Percentiles rank a stretch among this genome's conserved stretches.
Evolutionary conservation across 176 grass and related monocot genomes (phyloP).

Genomic region (Eleusine indica): DNA sequence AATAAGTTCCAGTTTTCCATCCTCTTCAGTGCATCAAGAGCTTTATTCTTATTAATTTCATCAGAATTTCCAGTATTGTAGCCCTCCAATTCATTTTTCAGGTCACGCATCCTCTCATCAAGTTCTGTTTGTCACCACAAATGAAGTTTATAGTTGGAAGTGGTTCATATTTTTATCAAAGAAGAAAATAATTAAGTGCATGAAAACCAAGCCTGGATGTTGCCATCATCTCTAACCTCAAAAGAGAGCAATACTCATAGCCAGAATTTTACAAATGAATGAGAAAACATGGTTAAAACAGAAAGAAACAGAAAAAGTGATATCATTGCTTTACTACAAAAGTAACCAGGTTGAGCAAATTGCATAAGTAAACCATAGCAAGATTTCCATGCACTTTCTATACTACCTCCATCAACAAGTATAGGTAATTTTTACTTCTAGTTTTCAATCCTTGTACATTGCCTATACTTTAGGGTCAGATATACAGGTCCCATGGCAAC

Average conservation of each 20-base stretch:
- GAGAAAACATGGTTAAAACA: not conserved
- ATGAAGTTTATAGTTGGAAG: not conserved
- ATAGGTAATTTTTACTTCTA: not conserved
- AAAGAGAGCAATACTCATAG: not conserved
- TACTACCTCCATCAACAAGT: not conserved
- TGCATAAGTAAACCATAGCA: not conserved
- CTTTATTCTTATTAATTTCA: constrained; percentile 89
- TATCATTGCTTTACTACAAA: not conserved
- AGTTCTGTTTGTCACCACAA: constrained; percentile 59
- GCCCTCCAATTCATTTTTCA: constrained; percentile 85
- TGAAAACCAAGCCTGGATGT: not conserved
- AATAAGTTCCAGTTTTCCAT: constrained; percentile 98
- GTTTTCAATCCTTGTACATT: not conserved
- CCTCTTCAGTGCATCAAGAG: constrained; percentile 83
- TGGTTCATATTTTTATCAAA: not conserved
- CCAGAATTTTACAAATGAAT: not conserved
- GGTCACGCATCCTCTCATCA: constrained; percentile 89
- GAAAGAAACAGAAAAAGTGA: not conserved
- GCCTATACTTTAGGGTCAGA: not conserved
- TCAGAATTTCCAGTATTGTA: constrained; percentile 77
- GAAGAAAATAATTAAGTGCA: constrained; percentile 22
- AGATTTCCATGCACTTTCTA: not conserved
- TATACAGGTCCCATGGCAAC: not conserved
- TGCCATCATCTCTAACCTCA: constrained; percentile 13
- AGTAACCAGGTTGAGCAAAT: not conserved